phyloP scores from a whole-genome alignment of 345 rosid species.

The Lepidium africanum region DNA sequence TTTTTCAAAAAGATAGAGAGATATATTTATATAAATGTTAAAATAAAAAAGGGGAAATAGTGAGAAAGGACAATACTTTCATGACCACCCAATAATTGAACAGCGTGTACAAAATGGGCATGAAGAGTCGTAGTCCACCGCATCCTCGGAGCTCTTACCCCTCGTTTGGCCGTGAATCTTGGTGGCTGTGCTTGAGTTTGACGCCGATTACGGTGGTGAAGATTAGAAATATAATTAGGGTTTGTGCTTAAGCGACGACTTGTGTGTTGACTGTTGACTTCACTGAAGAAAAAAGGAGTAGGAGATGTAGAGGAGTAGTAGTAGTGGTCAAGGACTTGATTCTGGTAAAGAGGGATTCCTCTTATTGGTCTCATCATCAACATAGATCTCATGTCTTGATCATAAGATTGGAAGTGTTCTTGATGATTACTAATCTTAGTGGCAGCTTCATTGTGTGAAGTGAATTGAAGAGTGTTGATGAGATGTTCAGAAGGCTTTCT shows the following conservation, averaged over 20 bases:
- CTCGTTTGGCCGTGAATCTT: conserved; percentile 44
- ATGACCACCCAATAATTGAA: conserved; percentile 98
- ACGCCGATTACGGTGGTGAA: conserved; percentile 10
- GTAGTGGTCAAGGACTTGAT: conserved; percentile 28
- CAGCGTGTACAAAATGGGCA: conserved; percentile 97
- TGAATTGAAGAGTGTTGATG: conserved; percentile 10
- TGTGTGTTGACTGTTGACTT: conserved; percentile 18
- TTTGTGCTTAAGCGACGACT: conserved; percentile 6
- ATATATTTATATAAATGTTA: not conserved
- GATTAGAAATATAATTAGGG: conserved; percentile 25
- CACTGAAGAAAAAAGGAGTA: conserved; percentile 21
- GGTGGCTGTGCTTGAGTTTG: conserved; percentile 40
- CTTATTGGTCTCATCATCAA: conserved; percentile 63
- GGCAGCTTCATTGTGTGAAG: not conserved
- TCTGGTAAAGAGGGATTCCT: conserved; percentile 80
- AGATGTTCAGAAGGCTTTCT: conserved; percentile 3
- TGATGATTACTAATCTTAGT: conserved; percentile 18
- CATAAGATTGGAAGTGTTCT: not conserved
- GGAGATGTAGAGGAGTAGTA: conserved; percentile 21
- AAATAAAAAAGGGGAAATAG: not conserved
- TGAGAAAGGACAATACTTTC: conserved; percentile 55
- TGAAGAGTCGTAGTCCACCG: conserved; percentile 99
- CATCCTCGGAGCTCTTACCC: conserved; percentile 77
- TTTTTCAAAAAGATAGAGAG: not conserved
- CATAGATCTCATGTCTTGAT: conserved; percentile 57